A percentile compares a stretch with the other conserved stretches of the same genome.
Conservation (phyloP, 768 basidiomycete species). For the Mycena epipterygia region DNA sequence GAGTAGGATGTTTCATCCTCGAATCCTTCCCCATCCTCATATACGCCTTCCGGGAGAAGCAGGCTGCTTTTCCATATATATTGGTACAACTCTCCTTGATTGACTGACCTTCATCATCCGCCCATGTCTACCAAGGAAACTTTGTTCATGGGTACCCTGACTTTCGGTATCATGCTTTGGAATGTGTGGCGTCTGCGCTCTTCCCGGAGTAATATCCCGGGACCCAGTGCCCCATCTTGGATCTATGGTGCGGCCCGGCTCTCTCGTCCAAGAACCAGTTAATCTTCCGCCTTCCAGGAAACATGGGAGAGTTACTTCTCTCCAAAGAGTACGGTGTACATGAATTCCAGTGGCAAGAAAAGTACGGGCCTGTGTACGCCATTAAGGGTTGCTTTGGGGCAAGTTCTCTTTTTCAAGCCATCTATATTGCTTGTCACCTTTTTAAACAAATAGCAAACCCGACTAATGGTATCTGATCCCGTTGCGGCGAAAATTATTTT, state of each 20-base stretch:
- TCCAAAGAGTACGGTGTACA: constrained; percentile 18
- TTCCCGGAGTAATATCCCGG: not conserved
- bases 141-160: no score
- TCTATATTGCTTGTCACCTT: not conserved
- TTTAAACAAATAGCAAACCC: not conserved
- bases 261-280: not conserved
- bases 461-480: constrained; percentile 9
- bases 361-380: constrained; percentile 10
- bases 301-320: not conserved
- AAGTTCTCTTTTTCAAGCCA: not conserved
- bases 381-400: constrained; percentile 8
- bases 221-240: not conserved
- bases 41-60: no score
- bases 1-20: no score
- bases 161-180: no score
- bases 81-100: no score
- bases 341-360: no score
- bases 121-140: no score
- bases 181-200: not conserved
- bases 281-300: not conserved
- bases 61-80: no score
- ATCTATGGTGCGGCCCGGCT: not conserved
- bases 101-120: no score
- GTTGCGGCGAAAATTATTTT: not conserved
- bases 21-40: no score